Base-by-base conservation (phyloP, 257 asterid genomes). In the Primulina huaijiensis region DNA sequence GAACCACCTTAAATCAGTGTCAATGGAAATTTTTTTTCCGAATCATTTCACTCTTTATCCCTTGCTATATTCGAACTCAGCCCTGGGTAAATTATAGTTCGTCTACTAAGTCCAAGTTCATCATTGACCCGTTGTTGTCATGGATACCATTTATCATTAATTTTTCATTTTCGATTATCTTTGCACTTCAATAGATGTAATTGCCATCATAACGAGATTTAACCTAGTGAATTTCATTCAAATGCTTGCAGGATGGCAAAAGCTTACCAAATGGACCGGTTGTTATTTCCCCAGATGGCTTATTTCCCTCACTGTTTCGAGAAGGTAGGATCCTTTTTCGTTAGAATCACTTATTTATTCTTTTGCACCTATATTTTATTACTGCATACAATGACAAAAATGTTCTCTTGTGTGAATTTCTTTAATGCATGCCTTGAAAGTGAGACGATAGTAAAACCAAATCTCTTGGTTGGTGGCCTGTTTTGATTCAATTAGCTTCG, bases 211-310 rank as follows among this genome's bases (percentile, higher is more conserved):
- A 50, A 68, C 56, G 23, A 10, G 17, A 55, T 64, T 11, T 46
- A 46, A 46, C 56, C 20, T 8, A 72, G 52, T 81, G 56, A 43
- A 64, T 17, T 46, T 23, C 37, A 50, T 75, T 66, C 16, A 40
- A 70, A 63, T 82, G 78, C 59, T 71, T 72, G 84, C 87, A 94
- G 99, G 99, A 94, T 69, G 99, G 99, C 71, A 92, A 89, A 67
- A 85, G 96, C 75, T 81, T 94, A 74, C 99, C 99, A n/a, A 78
- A 30, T 67, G 99, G 99, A 67, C 99, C 99, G 29, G 99, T 94
- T 78, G 98, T 94, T 74, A 94, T 94, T 76, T 94, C 99, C 29
- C 99, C 99, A 1, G 98, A 94, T 75, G 99, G 99, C 73, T 79
- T 94, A 77, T 89, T 94, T 79, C 98, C 99, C 60, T 94, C 98